These are phyloP conservation scores for Zopfia rhizophila DNA, from an alignment of 2,329 filamentous ascomycete genomes.

Conservation along the genomic window DNA sequence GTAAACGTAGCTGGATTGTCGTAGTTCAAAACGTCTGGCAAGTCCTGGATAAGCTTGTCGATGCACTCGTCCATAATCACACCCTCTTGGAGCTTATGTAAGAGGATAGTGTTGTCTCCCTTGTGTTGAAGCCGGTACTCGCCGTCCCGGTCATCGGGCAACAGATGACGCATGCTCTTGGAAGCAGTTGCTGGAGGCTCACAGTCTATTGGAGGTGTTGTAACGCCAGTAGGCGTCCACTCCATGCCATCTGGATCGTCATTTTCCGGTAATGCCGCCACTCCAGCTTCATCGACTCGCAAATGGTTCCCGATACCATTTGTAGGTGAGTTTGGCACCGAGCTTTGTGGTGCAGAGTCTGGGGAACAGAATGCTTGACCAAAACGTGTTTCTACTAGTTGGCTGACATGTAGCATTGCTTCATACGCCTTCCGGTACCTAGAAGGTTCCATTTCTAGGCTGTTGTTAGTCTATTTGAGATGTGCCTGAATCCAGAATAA, in stretches of 20 bases:
- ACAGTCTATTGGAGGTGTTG: slow-evolving; percentile 40
- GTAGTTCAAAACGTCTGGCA: slow-evolving; percentile 48
- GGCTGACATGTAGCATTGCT: slow-evolving; percentile 49
- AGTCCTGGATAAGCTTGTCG: slow-evolving; percentile 47
- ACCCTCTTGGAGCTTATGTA: slow-evolving; percentile 49
- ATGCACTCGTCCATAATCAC: slow-evolving; percentile 50
- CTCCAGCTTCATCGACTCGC: slow-evolving; percentile 9
- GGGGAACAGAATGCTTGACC: slow-evolving; percentile 27
- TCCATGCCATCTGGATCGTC: slow-evolving; percentile 52
- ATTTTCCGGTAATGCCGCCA: slow-evolving; percentile 27
- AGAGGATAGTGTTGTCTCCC: slow-evolving; percentile 40
- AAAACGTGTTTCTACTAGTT: slow-evolving; percentile 44
- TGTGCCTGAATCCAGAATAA: too few species aligned
- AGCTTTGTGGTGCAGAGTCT: background rate
- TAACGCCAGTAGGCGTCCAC: slow-evolving; percentile 47
- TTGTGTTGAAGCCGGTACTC: slow-evolving; percentile 32
- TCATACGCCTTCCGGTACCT: slow-evolving; percentile 50
- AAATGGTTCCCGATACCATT: slow-evolving; percentile 18
- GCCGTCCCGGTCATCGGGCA: slow-evolving; percentile 38
- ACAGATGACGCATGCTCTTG: slow-evolving; percentile 42
- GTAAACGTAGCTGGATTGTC: slow-evolving; percentile 47
- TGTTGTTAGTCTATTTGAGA: too few species aligned
- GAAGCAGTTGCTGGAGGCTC: slow-evolving; percentile 42
- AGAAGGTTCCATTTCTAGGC: slow-evolving; percentile 47
- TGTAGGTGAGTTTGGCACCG: background rate